Base-by-base conservation (phyloP, 768 basidiomycete genomes). In the Suillus alpinus region DNA sequence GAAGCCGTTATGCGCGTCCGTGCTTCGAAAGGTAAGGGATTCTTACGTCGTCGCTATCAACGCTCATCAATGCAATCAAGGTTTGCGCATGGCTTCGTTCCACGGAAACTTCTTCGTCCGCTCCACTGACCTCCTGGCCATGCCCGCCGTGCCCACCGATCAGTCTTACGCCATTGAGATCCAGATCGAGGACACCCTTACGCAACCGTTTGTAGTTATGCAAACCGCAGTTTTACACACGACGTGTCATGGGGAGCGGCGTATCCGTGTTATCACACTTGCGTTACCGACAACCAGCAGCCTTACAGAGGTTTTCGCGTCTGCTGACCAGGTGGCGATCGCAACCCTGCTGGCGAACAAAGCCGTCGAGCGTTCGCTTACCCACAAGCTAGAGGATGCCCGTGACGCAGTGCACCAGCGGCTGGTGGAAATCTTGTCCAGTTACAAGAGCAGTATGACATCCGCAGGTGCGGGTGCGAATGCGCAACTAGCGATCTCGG, bases 81-180 rank as follows among this genome's bases (percentile, higher is more conserved):
- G 95, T 63, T 78, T 98, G 49, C 89, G 95, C 55, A 94, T 98
- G 94, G 88, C 95, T 7, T 92, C 93, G 0, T 98, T 96, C 91
- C 94, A 98, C 67, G 96, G 96, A 63, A 98, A 98, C 79, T 97
- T 98, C 81, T 98, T 98, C 71, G 94, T 97, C 59, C 89, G 96
- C 57, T 97, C 95, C 26, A 98, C 96, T 23, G 96, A 98, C 75
- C 84, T 98, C 5, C 83, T 98, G 39, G 94, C 96, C 3, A 91
- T 98, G 83, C 95, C 96, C 2, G 89, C 94, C 8, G 95, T 98
- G n/a, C 94, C 96, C 16, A 87, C 91, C 68, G 95, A 98, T 68
- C 92, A 97, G 73, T 94, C 92, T 18, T 98, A 98, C 72, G 89
- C 90, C 12, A 95, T 98, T 68, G 96, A 98, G 73, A 81, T 98